These are phyloP conservation scores for Torulaspora quercuum DNA, from an alignment of 805 yeast species.

Conservation along the genomic window DNA sequence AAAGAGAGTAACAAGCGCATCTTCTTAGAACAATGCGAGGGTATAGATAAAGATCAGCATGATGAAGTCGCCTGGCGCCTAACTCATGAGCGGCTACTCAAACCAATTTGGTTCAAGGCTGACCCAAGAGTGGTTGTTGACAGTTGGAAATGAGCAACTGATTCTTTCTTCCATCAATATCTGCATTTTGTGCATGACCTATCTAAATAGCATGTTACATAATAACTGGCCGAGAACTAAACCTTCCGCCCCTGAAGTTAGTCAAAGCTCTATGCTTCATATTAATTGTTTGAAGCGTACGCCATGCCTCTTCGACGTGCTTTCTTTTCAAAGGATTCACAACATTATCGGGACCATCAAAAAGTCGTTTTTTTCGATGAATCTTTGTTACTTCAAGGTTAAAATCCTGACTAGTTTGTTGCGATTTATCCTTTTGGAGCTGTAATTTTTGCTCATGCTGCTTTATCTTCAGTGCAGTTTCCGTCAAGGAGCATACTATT, in stretches of 20 bases:
- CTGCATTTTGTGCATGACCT: constrained; percentile 1
- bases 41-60: constrained; percentile 18
- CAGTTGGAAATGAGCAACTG: constrained; percentile 19
- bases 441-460: constrained; percentile 56
- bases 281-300: constrained; percentile 60
- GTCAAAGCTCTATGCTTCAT: constrained; percentile 61
- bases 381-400: constrained; percentile 41
- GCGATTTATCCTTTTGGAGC: constrained; percentile 38
- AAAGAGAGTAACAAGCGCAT: constrained; percentile 22
- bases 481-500: constrained; percentile 91
- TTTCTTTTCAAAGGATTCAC: constrained; percentile 72
- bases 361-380: constrained; percentile 55
- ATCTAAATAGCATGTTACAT: constrained; percentile 24
- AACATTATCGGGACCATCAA: constrained; percentile 85
- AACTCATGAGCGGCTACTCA: constrained; percentile 21
- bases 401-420: constrained; percentile 35
- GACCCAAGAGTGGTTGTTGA: constrained; percentile 25
- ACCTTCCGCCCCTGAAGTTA: constrained; percentile 56
- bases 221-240: constrained; percentile 36
- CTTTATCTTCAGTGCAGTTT: constrained; percentile 81
- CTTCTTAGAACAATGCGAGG: constrained; percentile 14
- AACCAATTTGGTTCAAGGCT: constrained; percentile 26
- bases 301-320: constrained; percentile 88
- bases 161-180: neutral
- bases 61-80: constrained; percentile 24